phyloP scores from a whole-genome alignment of 2,329 filamentous ascomycete genomes.

The Fusarium anguioides region DNA sequence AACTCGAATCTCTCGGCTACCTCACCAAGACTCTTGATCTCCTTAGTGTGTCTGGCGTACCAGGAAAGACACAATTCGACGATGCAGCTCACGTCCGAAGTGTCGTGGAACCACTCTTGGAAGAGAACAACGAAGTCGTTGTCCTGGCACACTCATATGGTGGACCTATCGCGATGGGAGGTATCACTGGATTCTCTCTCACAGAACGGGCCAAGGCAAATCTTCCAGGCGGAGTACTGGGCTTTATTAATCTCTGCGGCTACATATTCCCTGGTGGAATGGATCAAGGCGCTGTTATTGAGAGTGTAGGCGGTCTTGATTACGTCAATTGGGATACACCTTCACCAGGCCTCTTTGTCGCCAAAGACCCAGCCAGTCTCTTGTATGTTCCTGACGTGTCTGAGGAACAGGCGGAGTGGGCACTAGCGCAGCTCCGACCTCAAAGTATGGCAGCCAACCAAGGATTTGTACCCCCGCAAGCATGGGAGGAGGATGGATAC shows the following conservation, averaged over 20 bases:
- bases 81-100: not conserved
- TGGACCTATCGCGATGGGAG: not conserved
- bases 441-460: not conserved
- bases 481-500: not conserved
- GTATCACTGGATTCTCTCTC: not conserved
- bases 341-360: not conserved
- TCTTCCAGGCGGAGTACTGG: not conserved
- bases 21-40: not conserved
- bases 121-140: not conserved
- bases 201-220: accelerated
- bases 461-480: not conserved
- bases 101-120: not conserved
- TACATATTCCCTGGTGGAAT: not conserved
- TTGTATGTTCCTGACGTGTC: not conserved
- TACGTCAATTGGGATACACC: not conserved
- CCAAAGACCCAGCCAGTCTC: not conserved
- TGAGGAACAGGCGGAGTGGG: not conserved
- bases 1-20: not conserved
- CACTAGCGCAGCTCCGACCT: not conserved
- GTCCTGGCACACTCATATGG: not conserved
- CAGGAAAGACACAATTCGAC: not conserved
- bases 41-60: not conserved
- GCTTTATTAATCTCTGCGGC: not conserved
- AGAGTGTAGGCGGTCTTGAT: not conserved
- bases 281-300: not conserved